Evolutionary conservation across 176 grass and related monocot genomes (phyloP).

Genomic region (Raddia distichophylla): DNA sequence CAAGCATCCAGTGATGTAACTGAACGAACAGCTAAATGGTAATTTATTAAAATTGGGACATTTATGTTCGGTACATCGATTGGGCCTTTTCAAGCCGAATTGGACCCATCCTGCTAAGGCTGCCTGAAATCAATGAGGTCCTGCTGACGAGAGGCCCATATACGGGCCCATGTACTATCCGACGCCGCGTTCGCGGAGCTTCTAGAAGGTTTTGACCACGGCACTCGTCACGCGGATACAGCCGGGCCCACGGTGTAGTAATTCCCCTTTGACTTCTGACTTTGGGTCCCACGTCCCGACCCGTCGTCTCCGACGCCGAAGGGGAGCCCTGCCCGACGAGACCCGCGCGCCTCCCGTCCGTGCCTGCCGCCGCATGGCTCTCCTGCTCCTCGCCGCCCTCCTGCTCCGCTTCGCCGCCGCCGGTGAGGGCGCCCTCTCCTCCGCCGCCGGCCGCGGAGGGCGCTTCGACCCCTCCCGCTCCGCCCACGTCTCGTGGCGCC

Average conservation of each 20-base stretch:
- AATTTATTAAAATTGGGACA: too few relatives aligned
- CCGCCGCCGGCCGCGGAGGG: background rate
- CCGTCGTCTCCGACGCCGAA: background rate
- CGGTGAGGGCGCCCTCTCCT: background rate
- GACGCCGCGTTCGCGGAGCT: background rate
- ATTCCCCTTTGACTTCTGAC: background rate
- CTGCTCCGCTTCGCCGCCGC: background rate
- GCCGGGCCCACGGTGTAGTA: background rate
- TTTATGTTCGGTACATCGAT: background rate
- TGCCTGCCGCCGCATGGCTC: conserved; percentile 24
- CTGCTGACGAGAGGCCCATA: background rate
- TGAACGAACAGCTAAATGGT: background rate
- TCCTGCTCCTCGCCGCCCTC: conserved; percentile 6
- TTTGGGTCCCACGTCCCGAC: background rate
- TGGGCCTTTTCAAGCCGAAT: too few relatives aligned
- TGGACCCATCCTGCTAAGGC: too few relatives aligned
- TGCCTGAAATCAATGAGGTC: too few relatives aligned
- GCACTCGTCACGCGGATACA: background rate
- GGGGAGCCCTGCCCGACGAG: background rate
- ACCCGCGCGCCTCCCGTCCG: background rate
- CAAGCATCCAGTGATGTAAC: too few relatives aligned
- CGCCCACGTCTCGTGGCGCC: conserved; percentile 51
- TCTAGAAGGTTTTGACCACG: background rate
- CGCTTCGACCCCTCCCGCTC: conserved; percentile 49
- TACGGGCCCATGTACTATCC: background rate